Conservation (phyloP, 78 protist genomes). For the Chrysochromulina tobinii region DNA sequence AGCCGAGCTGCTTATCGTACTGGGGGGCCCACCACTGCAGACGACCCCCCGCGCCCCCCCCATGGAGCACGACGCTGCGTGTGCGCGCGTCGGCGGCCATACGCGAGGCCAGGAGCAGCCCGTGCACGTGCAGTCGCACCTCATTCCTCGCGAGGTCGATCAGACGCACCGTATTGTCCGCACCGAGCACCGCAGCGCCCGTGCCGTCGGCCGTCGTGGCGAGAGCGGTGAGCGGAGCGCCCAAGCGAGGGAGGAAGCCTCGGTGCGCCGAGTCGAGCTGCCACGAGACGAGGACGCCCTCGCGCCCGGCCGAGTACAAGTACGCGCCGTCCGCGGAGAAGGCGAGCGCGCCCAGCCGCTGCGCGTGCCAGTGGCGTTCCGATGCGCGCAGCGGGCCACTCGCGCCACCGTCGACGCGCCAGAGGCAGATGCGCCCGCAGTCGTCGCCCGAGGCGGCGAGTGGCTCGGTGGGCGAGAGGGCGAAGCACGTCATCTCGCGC, state of each 20-base stretch:
- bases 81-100: neutral
- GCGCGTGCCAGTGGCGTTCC: slow-evolving; percentile 24
- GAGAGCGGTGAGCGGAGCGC: neutral
- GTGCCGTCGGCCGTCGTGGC: neutral
- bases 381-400: neutral
- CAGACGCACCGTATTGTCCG: neutral
- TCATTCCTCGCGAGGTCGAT: neutral
- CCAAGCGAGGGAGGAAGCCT: neutral
- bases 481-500: neutral
- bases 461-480: neutral
- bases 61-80: neutral
- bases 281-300: slow-evolving; percentile 21
- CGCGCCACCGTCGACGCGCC: neutral
- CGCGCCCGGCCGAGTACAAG: neutral
- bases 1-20: neutral
- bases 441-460: neutral
- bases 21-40: slow-evolving; percentile 13
- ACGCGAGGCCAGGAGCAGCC: neutral
- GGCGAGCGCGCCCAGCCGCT: slow-evolving; percentile 3
- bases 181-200: neutral
- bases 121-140: neutral
- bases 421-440: neutral
- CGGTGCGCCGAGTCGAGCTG: neutral
- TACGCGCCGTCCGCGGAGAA: slow-evolving; percentile 5
- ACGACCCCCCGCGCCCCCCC: neutral